Evolutionary conservation across 2,329 filamentous ascomycete genomes (phyloP).

Genomic region (Acrocalymma vagum): DNA sequence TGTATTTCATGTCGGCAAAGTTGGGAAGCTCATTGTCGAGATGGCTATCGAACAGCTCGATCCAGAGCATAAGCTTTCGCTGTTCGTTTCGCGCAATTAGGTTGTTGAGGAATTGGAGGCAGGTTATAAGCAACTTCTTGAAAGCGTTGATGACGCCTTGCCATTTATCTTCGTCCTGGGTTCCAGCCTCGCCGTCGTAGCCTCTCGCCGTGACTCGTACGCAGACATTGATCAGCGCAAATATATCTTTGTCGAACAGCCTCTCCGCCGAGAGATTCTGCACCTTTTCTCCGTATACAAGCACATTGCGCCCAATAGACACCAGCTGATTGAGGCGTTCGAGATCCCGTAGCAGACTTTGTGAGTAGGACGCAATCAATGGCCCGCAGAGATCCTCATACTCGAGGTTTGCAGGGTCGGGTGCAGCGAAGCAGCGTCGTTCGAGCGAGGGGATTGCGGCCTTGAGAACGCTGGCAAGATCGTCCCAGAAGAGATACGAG

Average conservation of each 20-base stretch:
- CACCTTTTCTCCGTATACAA: constrained; percentile 67
- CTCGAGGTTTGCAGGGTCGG: constrained; percentile 63
- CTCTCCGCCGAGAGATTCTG: constrained; percentile 70
- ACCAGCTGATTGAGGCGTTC: constrained; percentile 70
- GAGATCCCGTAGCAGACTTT: constrained; percentile 67
- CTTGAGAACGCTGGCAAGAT: constrained; percentile 64
- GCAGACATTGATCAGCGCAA: constrained; percentile 69
- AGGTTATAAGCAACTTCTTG: constrained; percentile 71
- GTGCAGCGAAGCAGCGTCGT: constrained; percentile 68
- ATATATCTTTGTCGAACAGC: constrained; percentile 68
- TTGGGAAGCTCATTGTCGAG: constrained; percentile 49
- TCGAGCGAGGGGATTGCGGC: constrained; percentile 69
- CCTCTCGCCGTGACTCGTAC: constrained; percentile 70
- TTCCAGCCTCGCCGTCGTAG: constrained; percentile 70
- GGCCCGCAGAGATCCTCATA: constrained; percentile 68
- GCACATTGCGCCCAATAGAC: constrained; percentile 68
- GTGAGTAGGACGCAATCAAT: constrained; percentile 68
- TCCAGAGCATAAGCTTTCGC: constrained; percentile 70
- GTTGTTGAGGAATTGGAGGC: constrained; percentile 73
- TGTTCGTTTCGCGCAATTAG: constrained; percentile 72
- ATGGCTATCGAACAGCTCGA: constrained; percentile 70
- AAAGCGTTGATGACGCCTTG: constrained; percentile 71
- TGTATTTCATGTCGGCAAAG: constrained; percentile 47
- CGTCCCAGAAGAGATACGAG: constrained; percentile 66
- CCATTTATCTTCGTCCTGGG: constrained; percentile 70